Evolutionary conservation across 129 eudicot species (phyloP).

Genomic region (Oenanthe sinensis): DNA sequence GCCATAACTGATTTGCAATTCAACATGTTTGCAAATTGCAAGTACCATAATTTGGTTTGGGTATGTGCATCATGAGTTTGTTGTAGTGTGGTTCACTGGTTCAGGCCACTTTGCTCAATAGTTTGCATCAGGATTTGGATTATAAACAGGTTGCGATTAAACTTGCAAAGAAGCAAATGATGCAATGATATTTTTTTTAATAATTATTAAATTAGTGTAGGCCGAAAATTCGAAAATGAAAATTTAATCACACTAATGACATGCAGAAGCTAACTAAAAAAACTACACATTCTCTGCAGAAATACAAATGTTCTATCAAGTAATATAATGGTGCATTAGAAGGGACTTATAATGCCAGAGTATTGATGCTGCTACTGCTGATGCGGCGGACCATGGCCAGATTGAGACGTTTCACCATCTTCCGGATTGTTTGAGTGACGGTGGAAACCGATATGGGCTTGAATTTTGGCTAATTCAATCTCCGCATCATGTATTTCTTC

Average conservation of each 20-base stretch:
- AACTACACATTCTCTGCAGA: not conserved
- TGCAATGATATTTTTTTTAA: too few relatives aligned
- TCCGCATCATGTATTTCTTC: slow-evolving; percentile 23
- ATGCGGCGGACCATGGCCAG: not conserved
- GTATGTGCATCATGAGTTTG: not conserved
- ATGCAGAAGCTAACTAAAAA: not conserved
- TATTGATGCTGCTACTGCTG: not conserved
- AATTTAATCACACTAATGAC: not conserved
- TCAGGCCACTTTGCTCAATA: not conserved
- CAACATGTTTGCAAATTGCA: not conserved
- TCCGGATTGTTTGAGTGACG: not conserved
- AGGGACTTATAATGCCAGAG: not conserved
- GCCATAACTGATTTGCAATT: not conserved
- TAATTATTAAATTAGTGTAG: too few relatives aligned
- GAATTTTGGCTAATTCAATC: slow-evolving; percentile 28
- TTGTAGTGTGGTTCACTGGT: not conserved
- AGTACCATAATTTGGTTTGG: not conserved
- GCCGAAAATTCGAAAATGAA: too few relatives aligned
- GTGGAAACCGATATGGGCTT: slow-evolving; percentile 24
- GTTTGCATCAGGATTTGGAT: not conserved
- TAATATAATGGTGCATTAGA: not conserved
- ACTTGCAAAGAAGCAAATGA: not conserved
- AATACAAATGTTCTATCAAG: not conserved
- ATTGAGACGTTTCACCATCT: slow-evolving; percentile 7
- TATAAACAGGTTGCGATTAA: not conserved